Evolutionary conservation across 345 rosid genomes (phyloP).

Genomic region (Pistacia integerrima): DNA sequence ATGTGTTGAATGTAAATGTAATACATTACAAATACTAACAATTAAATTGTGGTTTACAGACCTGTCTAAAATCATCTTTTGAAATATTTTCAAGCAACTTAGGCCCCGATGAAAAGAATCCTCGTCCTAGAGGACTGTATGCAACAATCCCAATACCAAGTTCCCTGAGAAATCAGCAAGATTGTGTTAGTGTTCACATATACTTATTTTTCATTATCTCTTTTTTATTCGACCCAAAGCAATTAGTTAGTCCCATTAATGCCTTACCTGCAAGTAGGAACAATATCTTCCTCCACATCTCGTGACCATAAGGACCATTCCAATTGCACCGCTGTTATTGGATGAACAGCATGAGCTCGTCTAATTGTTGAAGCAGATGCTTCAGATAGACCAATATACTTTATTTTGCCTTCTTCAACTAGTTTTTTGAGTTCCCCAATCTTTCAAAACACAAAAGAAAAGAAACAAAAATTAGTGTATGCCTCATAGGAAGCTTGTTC

Average conservation of each 20-base stretch:
- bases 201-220: not conserved
- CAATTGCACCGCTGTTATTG: too few relatives aligned
- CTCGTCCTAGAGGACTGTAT: slow-evolving; percentile 69
- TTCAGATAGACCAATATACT: too few relatives aligned
- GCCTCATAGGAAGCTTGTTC: not conserved
- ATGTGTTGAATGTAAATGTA: too few relatives aligned
- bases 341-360: too few relatives aligned
- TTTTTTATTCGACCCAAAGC: too few relatives aligned
- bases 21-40: not conserved
- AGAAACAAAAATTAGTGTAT: not conserved
- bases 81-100: slow-evolving; percentile 46
- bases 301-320: too few relatives aligned
- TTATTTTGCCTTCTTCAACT: too few relatives aligned
- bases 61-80: slow-evolving; percentile 51
- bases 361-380: too few relatives aligned
- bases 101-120: slow-evolving; percentile 62
- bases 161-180: slow-evolving; percentile 39
- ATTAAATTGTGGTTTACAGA: slow-evolving; percentile 3
- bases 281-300: too few relatives aligned
- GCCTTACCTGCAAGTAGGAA: too few relatives aligned
- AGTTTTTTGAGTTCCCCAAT: too few relatives aligned
- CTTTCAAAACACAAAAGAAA: not conserved
- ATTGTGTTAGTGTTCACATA: not conserved
- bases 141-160: slow-evolving; percentile 79
- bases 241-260: too few relatives aligned